These are phyloP conservation scores for Polysphondylium violaceum DNA, from an alignment of 78 protist genomes.

Conservation along the genomic window DNA sequence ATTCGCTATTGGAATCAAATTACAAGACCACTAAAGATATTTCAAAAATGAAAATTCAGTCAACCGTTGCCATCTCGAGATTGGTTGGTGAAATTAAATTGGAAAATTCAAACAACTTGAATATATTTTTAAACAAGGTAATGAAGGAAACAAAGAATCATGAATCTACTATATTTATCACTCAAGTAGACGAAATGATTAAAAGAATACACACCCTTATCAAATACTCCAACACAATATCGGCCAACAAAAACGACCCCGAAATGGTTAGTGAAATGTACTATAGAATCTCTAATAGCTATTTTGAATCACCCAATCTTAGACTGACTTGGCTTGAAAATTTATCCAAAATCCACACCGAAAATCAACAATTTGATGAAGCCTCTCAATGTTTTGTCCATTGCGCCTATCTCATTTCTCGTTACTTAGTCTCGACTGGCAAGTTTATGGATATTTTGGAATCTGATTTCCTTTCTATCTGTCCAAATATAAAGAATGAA, in stretches of 20 bases:
- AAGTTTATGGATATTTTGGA: constrained; percentile 5
- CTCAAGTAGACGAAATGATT: constrained; percentile 77
- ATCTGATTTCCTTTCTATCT: constrained; percentile 44
- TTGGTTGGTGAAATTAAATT: constrained; percentile 75
- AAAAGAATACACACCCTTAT: constrained; percentile 57
- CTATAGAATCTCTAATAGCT: constrained; percentile 62
- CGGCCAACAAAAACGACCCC: constrained; percentile 52
- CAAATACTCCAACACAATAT: constrained; percentile 58
- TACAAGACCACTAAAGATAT: constrained; percentile 54
- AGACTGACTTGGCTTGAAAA: constrained; percentile 82
- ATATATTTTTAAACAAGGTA: constrained; percentile 18
- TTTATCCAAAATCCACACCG: constrained; percentile 57
- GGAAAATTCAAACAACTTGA: constrained; percentile 47
- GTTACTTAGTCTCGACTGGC: constrained; percentile 16
- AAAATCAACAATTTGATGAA: constrained; percentile 57
- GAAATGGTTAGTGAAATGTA: constrained; percentile 80
- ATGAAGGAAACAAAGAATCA: not conserved
- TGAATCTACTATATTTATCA: constrained; percentile 5
- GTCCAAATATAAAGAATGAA: constrained; percentile 55
- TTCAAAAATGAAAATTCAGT: constrained; percentile 80
- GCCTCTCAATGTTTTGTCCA: constrained; percentile 72
- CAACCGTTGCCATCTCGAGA: constrained; percentile 77
- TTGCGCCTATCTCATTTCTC: constrained; percentile 46
- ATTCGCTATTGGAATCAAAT: constrained; percentile 38
- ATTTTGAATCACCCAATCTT: constrained; percentile 80